Evolutionary conservation across 305 asterid genomes (phyloP), one percentile per base, ranked within the genome.

Genomic region (Fraxinus sp.): DNA sequence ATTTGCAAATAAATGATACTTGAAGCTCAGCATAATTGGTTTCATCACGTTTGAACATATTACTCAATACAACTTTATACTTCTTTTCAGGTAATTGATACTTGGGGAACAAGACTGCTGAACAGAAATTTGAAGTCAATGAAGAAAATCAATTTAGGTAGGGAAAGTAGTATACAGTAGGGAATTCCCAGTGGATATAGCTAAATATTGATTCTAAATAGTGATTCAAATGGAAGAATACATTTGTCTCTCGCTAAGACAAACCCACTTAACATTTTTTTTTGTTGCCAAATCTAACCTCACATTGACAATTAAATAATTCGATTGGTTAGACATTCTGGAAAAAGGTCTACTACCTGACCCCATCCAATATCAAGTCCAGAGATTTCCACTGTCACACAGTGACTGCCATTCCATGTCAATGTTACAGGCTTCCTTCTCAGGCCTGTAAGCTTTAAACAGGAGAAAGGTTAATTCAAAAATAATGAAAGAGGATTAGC

Each of bases 291-390:
- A 62, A 77, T 57, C 77, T 83, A 22, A 26, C 20, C 10, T 32
- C 74, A 41, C 43, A 36, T 7, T 46, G 1, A 39, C 7, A 64
- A 28, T 9, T 49, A 35, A 39, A 20, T 22, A 59, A 5, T 7
- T 4, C 18, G 74, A 20, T 13, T 68, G 71, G 20, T 49, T 30
- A 22, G 77, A 73, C 2, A 33, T 83, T 52, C 52, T 32, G 39
- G n/a, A 62, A 22, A 55, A 24, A 46, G 49, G n/a, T 10, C 24
- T 78, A 84, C 88, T 94, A 96, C 99, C 99, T 93, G 97, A 78
- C 99, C 98, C 99, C 99, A 96, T 37, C 99, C 99, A 81, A 96
- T 86, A 87, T 96, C 99, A 81, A 96, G 98, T 64, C 99, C 99
- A 28, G 98, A 94, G 78, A 96, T 78, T 86, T 94, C 98, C 41